Evolutionary conservation across 371 early-diverging fungal genomes (phyloP), one percentile per base, ranked within the genome.

Genomic region (Rhizopus stolonifer): DNA sequence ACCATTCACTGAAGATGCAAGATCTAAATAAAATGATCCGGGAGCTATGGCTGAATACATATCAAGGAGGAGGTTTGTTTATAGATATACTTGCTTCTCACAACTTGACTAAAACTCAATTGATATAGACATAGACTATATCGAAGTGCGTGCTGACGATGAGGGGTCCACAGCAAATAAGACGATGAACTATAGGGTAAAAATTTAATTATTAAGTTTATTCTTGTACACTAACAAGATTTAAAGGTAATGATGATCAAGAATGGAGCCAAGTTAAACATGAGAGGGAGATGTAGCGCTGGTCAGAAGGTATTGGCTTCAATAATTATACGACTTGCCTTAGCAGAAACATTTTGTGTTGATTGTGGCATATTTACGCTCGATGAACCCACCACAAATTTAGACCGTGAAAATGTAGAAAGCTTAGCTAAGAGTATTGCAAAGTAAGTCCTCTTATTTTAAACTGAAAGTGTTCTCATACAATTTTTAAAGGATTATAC

Each of bases 341-440:
- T 99, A 39, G 98, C 99, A 4, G 99, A 99, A 50, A 85, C 97
- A 0, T 99, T 99, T 65, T 86, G 95, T 52, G 61, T 86, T 11
- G 88, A 92, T 56, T 99, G 98, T 65, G 98, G 98, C 5, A 86
- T 99, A n/a, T 70, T 99, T 40, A 94, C 99, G 0, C 73, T 99
- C 44, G 99, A 99, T 72, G 99, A 99, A 63, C 99, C 99, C 0
- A 99, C 99, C 0, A 99, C 99, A 0, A 99, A 99, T 69, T 73
- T 99, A 17, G 99, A 99, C 70, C 80, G 84, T 36, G 94, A 83
- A 6, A 99, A 99, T 65, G 91, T 99, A 39, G 82, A 89, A 52
- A 90, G 90, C 49, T 76, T 99, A 53, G 99, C 99, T 0, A 72
- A 77, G 22, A 91, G 91, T 19, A 69, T 99, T 14, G 82, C 80